phyloP scores from a whole-genome alignment of 208 protist species.

The Crithidia fasciculata region DNA sequence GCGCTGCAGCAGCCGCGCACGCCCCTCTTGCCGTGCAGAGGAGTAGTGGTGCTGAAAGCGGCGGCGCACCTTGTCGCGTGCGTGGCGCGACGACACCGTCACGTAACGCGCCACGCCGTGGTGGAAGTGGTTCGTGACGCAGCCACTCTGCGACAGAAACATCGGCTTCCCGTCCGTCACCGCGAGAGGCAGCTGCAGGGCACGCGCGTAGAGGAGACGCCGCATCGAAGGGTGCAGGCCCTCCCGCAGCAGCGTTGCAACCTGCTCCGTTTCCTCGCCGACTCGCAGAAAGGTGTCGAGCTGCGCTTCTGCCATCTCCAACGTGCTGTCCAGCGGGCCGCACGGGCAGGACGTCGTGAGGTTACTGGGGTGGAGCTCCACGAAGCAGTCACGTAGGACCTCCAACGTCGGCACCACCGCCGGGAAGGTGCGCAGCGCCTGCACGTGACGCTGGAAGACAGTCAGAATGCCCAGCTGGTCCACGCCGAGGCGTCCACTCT shows the following conservation, averaged over 20 bases:
- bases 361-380: conserved; percentile 51
- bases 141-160: conserved; percentile 42
- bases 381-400: conserved; percentile 60
- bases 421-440: conserved; percentile 54
- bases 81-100: conserved; percentile 58
- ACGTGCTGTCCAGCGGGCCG: conserved; percentile 42
- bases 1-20: conserved; percentile 61
- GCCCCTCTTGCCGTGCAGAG: conserved; percentile 46
- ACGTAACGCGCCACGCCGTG: conserved; percentile 45
- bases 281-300: conserved; percentile 57
- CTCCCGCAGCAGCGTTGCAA: conserved; percentile 53
- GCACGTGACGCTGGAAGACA: conserved; percentile 64
- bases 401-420: conserved; percentile 54
- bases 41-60: conserved; percentile 68
- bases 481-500: conserved; percentile 46
- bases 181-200: conserved; percentile 61
- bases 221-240: conserved; percentile 74
- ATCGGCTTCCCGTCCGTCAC: conserved; percentile 72
- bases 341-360: conserved; percentile 17
- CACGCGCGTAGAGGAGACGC: conserved; percentile 82
- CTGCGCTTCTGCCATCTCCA: conserved; percentile 57
- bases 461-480: conserved; percentile 66
- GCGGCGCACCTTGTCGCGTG: conserved; percentile 65
- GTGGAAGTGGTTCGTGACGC: conserved; percentile 39
- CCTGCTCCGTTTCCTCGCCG: conserved; percentile 41